Percentiles rank a stretch among this genome's conserved stretches.
phyloP scores from a whole-genome alignment of 257 asterid genomes.

The Dorcoceras hygrometricum region DNA sequence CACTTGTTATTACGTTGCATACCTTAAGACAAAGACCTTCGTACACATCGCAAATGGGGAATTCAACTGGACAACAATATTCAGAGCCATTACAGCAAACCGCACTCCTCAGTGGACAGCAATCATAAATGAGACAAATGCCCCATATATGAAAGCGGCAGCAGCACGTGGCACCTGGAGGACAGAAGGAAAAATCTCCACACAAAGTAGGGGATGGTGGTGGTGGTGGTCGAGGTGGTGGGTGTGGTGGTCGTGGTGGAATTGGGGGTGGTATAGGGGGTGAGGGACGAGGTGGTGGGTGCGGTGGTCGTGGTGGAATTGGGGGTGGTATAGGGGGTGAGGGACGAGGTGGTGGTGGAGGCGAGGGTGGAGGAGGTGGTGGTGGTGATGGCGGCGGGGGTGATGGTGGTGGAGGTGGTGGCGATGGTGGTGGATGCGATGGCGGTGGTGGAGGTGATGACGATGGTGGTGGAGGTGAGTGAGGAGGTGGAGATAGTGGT shows the following conservation, averaged over 20 bases:
- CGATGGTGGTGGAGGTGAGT: background rate
- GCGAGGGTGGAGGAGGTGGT: background rate
- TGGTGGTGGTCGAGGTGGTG: background rate
- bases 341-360: background rate
- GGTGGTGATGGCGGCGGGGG: background rate
- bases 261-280: slow-evolving; percentile 3
- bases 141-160: slow-evolving; percentile 12
- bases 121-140: slow-evolving; percentile 20
- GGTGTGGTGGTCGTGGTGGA: background rate
- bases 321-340: background rate
- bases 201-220: slow-evolving; percentile 5
- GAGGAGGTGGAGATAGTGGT: background rate
- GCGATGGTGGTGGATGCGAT: background rate
- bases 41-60: slow-evolving; percentile 28
- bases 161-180: slow-evolving; percentile 29
- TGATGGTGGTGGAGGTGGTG: background rate
- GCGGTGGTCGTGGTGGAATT: too few species aligned
- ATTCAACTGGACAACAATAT: slow-evolving; percentile 34
- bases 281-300: slow-evolving; percentile 15
- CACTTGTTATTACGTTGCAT: background rate
- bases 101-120: slow-evolving; percentile 23
- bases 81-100: slow-evolving; percentile 26
- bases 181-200: slow-evolving; percentile 24
- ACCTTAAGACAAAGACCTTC: slow-evolving; percentile 31
- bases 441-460: too few species aligned